Evolutionary conservation across 345 rosid species (phyloP), one percentile per base, ranked within the genome.

Genomic region (Salix arbutifolia): DNA sequence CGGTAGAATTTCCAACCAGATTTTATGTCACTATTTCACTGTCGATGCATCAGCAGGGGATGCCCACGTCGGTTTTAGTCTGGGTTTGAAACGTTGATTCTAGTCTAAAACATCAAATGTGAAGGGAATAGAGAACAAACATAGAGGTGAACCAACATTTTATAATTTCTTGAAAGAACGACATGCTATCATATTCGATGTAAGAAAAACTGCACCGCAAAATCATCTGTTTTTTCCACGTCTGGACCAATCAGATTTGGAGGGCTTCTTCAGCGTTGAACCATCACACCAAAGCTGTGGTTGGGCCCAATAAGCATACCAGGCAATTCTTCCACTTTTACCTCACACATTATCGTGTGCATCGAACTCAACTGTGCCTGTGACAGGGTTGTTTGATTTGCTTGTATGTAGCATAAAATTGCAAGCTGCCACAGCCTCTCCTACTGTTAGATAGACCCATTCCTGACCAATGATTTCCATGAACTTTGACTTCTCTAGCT

Each of bases 361-460:
- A 35, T 67, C 79, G 3, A 52, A 11, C 65, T 72, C 70, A 26
- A 7, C 62, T 8, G 65, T 4, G 16, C 37, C 75, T 5, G 73
- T 6, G 28, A 48, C 75, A 19, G 53, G 75, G 28, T 28, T 58
- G 23, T 58, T 69, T 28, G 70, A 48, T 65, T 81, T 81, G 72
- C 67, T 40, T 35, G 71, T 28, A 40, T 73, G 84, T 7, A 81
- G 62, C 75, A 73, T 69, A 58, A 76, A 77, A 38, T 73, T 69
- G 78, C 80, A 77, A 46, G 80, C 84, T 50, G 70, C 80, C 33
- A 73, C 84, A 5, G 84, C 84, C 58, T 81, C 84, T 19, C 70
- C 80, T 6, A 77, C 77, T 6, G 84, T 76, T 11, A 81, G 77
- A 26, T 76, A 77, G 53, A 81, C 77, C 80, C 84, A 81, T 50